Evolutionary conservation across 2,329 filamentous ascomycete species (phyloP).

Genomic region (Cyphellophora europaea): DNA sequence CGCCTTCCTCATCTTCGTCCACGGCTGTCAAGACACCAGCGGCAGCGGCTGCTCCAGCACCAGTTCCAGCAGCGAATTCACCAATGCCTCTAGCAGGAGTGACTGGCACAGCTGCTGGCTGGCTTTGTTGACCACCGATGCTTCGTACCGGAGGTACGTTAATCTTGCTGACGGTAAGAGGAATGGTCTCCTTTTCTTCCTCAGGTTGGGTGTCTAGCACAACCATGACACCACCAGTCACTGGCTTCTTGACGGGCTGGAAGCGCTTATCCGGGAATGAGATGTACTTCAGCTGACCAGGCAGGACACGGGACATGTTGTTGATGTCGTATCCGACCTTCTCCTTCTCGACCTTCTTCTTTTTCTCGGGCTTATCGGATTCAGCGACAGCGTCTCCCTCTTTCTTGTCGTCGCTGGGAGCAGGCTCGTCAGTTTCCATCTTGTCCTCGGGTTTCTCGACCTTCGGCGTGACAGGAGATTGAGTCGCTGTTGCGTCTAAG

Average conservation of each 20-base stretch:
- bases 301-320: conserved; percentile 93
- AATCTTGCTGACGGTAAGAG: conserved; percentile 82
- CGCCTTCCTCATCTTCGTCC: conserved; percentile 56
- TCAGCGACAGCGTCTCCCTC: conserved; percentile 52
- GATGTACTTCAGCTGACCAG: conserved; percentile 88
- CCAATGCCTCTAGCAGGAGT: no score
- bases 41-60: conserved; percentile 56
- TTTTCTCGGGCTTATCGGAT: conserved; percentile 48
- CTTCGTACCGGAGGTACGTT: conserved; percentile 26
- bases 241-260: conserved; percentile 86
- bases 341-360: conserved; percentile 92
- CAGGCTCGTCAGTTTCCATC: conserved; percentile 60
- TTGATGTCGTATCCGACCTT: conserved; percentile 93
- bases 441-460: conserved; percentile 47
- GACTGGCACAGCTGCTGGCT: conserved; percentile 14
- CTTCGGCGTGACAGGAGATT: conserved; percentile 63
- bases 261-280: conserved; percentile 86
- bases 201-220: conserved; percentile 73
- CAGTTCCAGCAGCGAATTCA: conserved; percentile 23
- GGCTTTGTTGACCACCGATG: conserved; percentile 19
- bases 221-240: conserved; percentile 88
- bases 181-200: conserved; percentile 70
- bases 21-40: conserved; percentile 76
- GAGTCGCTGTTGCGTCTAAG: conserved; percentile 67
- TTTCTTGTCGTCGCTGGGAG: conserved; percentile 53